These are phyloP conservation scores for Leishmania tarentolae DNA, from an alignment of 208 protist genomes.

Conservation along the genomic window DNA sequence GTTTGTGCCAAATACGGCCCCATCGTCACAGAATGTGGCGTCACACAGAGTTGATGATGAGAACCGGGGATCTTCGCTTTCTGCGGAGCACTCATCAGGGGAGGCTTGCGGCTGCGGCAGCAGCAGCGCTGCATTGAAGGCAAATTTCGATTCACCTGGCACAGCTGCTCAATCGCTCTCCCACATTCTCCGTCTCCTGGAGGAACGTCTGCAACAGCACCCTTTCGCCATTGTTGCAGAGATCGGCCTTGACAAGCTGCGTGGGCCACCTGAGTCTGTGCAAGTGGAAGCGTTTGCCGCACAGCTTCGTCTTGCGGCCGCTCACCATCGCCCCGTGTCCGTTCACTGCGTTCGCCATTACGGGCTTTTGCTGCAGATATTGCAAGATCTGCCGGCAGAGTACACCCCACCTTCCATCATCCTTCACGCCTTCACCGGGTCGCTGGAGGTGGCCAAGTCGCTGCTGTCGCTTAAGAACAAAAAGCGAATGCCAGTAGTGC, in stretches of 20 bases:
- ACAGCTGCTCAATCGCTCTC: conserved; percentile 4
- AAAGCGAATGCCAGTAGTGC: conserved; percentile 12
- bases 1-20: conserved; percentile 43
- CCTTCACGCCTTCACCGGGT: conserved; percentile 87
- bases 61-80: not conserved
- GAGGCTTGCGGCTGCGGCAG: not conserved
- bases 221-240: conserved; percentile 77
- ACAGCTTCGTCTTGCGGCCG: conserved; percentile 67
- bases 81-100: not conserved
- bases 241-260: conserved; percentile 86
- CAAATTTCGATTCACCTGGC: not conserved
- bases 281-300: conserved; percentile 53
- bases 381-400: conserved; percentile 43
- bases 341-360: conserved; percentile 86
- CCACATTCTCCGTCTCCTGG: conserved; percentile 42
- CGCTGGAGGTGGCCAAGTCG: conserved; percentile 60
- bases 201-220: conserved; percentile 34
- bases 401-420: conserved; percentile 71
- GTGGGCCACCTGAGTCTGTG: conserved; percentile 40
- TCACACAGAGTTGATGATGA: not conserved
- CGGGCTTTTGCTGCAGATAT: conserved; percentile 54
- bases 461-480: conserved; percentile 64
- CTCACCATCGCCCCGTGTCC: conserved; percentile 60
- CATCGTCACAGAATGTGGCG: not conserved
- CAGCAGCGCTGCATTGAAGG: conserved; percentile 1